phyloP scores from a whole-genome alignment of 768 basidiomycete species.

The Cubamyces sp. region DNA sequence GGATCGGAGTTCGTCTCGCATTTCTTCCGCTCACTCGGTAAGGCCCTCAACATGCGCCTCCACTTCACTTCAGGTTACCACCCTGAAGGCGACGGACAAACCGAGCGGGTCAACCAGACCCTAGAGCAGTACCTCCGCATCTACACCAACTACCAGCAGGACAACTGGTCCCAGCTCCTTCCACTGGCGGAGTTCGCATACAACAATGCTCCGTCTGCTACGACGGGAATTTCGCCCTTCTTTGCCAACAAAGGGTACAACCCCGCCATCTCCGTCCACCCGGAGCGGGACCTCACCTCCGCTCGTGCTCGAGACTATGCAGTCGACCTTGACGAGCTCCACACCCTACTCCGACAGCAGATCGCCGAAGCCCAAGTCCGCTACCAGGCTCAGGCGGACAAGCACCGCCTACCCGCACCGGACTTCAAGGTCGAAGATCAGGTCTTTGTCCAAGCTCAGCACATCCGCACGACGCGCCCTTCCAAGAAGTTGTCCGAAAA shows the following conservation, averaged over 20 bases:
- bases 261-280: conserved; percentile 25
- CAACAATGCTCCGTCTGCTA: too few relatives aligned
- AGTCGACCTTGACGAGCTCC: conserved; percentile 28
- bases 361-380: conserved; percentile 25
- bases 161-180: not conserved
- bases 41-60: conserved; percentile 6
- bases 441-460: not conserved
- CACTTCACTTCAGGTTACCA: conserved; percentile 24
- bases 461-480: conserved; percentile 4
- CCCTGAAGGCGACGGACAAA: conserved; percentile 43
- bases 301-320: conserved; percentile 28
- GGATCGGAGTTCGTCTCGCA: conserved; percentile 18
- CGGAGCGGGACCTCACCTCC: conserved; percentile 23
- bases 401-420: conserved; percentile 1
- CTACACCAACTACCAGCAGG: not conserved
- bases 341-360: conserved; percentile 25
- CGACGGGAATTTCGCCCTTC: conserved; percentile 5
- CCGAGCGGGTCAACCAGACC: too few relatives aligned
- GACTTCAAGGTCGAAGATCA: conserved; percentile 8
- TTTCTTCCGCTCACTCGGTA: conserved; percentile 20
- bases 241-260: conserved; percentile 23
- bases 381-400: conserved; percentile 22
- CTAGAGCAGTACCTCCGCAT: conserved; percentile 40
- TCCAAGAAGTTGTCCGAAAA: conserved; percentile 31
- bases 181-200: too few relatives aligned